Conservation (phyloP, 1,284 basidiomycete genomes). For the Irpex lacteus region DNA sequence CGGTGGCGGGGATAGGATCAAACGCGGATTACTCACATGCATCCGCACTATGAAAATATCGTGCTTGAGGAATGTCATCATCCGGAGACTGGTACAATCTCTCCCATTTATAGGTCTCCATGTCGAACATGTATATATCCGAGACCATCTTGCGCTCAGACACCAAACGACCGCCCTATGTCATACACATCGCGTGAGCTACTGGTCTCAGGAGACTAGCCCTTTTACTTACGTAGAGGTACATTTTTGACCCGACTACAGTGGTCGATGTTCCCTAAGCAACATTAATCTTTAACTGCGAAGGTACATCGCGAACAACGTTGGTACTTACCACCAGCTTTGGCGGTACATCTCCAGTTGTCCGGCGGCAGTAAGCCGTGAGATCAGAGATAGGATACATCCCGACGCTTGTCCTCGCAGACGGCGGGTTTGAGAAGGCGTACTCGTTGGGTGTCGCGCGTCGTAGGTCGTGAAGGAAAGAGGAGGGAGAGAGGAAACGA, state of each 20-base stretch:
- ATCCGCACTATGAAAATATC: constrained; percentile 93
- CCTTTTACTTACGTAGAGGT: constrained; percentile 67
- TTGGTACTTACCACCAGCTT: constrained; percentile 75
- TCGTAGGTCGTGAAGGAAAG: not conserved
- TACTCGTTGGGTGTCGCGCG: not conserved
- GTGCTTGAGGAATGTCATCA: constrained; percentile 68
- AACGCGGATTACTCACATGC: constrained; percentile 54
- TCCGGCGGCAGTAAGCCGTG: constrained; percentile 81
- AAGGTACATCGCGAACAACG: not conserved
- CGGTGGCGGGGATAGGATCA: not conserved
- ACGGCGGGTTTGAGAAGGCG: not conserved
- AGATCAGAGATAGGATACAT: constrained; percentile 87
- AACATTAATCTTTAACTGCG: not conserved
- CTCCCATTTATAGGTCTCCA: constrained; percentile 78
- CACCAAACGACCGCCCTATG: constrained; percentile 82
- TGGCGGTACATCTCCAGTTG: constrained; percentile 83
- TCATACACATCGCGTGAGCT: constrained; percentile 15
- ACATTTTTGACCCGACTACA: constrained; percentile 80
- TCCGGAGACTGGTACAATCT: constrained; percentile 60
- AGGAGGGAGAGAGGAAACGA: not conserved
- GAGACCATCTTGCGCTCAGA: constrained; percentile 84
- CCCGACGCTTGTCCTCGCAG: not conserved
- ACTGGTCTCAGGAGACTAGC: not conserved
- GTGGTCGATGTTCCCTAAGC: constrained; percentile 79
- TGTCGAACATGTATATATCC: constrained; percentile 85